A percentile compares a stretch with the other conserved stretches of the same genome.
phyloP scores from a whole-genome alignment of 306 rosid species.

The Oemleria cerasiformis region DNA sequence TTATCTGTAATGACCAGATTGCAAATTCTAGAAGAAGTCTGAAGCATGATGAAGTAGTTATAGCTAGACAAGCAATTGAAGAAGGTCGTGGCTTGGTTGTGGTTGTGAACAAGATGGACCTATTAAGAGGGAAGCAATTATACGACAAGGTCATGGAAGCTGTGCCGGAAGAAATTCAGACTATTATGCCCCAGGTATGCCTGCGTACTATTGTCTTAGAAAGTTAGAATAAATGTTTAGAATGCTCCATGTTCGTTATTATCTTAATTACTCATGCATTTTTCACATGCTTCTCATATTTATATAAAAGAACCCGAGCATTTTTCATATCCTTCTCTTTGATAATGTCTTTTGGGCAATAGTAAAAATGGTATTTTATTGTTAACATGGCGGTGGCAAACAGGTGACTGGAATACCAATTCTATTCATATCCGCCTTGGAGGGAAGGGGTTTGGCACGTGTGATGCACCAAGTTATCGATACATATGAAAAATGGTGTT shows the following conservation, averaged over 20 bases:
- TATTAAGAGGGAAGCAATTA: conserved; percentile 55
- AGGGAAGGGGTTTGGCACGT: conserved; percentile 71
- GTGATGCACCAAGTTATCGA: conserved; percentile 67
- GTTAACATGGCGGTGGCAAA: conserved; percentile 24
- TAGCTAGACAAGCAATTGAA: conserved; percentile 91
- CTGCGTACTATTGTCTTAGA: neutral
- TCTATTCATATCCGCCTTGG: conserved; percentile 79
- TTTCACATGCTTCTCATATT: neutral
- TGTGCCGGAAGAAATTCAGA: conserved; percentile 85
- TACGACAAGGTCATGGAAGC: conserved; percentile 69
- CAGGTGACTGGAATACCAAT: conserved; percentile 93
- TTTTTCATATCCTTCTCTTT: neutral
- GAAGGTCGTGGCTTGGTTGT: conserved; percentile 97
- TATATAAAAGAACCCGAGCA: neutral
- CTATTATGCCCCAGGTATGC: conserved; percentile 79
- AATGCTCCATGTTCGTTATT: neutral
- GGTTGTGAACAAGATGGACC: conserved; percentile 98
- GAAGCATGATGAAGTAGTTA: conserved; percentile 93
- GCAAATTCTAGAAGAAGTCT: conserved; percentile 70
- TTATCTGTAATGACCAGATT: conserved; percentile 41
- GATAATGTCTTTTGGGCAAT: neutral
- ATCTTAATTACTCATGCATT: neutral
- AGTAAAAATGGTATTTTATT: neutral
- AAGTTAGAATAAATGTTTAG: neutral
- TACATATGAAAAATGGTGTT: conserved; percentile 88